Base-by-base conservation (phyloP, 768 basidiomycete species). In the Fomitopsis serialis region DNA sequence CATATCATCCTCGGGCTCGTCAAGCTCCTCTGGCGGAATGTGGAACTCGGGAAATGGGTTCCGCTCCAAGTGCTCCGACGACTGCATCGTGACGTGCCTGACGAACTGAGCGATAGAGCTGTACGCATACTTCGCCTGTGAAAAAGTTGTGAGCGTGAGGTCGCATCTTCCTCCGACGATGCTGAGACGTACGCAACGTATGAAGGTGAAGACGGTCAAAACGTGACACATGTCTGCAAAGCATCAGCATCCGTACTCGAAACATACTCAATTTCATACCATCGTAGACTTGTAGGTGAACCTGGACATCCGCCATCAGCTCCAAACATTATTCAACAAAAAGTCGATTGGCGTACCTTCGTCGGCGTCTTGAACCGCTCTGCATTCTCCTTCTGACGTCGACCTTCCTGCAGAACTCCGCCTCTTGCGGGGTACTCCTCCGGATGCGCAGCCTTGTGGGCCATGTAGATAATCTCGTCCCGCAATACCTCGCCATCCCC, bases 381-480 rank as follows among this genome's bases (percentile, higher is more conserved):
- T 0, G 65, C 72, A 53, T 83, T 82, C 51, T 78, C 77, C 55
- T 69, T 68, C 66, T 82, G 81, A n/a, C 81, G 65, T 19, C 57
- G 57, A 5, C 69, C 72, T 12, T 74, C 72, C 17, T 69, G 64
- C 13, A 83, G 68, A 1, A 84, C 71, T 21, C 82, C 80, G 13
- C 75, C 66, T 23, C 84, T 73, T 1, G 80, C 69, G 1, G 87
- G 87, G 61, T 82, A 89, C 27, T 78, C 64, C 0, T 76, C 70
- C 0, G 89, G 91, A 62, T 85, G 71, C 1, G 91, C 88, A 4
- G 89, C 89, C 58, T 87, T 85, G 65, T 92, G 90, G 0, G 90
- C 89, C 55, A 84, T 58, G 61, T 85, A 89, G 7, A 91, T 73
- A 25, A 88, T 82, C 67, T 92, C 89, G 64, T 93, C 90, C 19